phyloP scores from a whole-genome alignment of 257 asterid species.

The Nicotiana otophora region DNA sequence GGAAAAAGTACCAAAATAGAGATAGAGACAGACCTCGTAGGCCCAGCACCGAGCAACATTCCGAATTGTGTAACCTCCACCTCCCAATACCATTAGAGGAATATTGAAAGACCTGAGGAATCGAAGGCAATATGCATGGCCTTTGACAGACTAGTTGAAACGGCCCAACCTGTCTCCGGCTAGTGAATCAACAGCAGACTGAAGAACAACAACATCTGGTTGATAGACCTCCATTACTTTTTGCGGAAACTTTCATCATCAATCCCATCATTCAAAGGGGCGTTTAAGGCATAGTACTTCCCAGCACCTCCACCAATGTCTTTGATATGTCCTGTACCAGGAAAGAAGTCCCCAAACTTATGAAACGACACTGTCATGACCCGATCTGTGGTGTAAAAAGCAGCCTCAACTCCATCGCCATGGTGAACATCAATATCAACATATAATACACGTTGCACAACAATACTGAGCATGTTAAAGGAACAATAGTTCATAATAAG shows the following conservation, averaged over 20 bases:
- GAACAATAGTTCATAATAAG: not conserved
- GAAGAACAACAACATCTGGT: constrained; percentile 52
- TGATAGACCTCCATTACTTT: constrained; percentile 50
- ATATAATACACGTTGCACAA: constrained; percentile 47
- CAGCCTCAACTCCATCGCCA: constrained; percentile 62
- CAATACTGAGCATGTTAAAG: not conserved
- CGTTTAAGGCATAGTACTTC: constrained; percentile 38
- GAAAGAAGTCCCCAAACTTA: constrained; percentile 53
- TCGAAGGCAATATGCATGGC: constrained; percentile 52
- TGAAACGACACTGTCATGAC: constrained; percentile 58
- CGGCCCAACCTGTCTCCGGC: constrained; percentile 48
- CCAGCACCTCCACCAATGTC: constrained; percentile 41
- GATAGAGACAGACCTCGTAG: constrained; percentile 32
- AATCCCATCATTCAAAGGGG: constrained; percentile 47
- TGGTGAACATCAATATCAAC: constrained; percentile 58
- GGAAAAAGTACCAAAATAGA: not conserved
- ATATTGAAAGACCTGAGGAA: constrained; percentile 49
- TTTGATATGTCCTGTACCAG: constrained; percentile 48
- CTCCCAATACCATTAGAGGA: constrained; percentile 51
- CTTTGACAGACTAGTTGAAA: constrained; percentile 46
- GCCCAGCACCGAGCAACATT: constrained; percentile 65
- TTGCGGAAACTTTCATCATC: constrained; percentile 47
- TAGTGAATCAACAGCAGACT: constrained; percentile 53
- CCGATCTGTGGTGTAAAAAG: constrained; percentile 44
- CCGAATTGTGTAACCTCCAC: constrained; percentile 52